Conservation (phyloP, 2,329 filamentous ascomycete species). For the Fusarium stilboides region DNA sequence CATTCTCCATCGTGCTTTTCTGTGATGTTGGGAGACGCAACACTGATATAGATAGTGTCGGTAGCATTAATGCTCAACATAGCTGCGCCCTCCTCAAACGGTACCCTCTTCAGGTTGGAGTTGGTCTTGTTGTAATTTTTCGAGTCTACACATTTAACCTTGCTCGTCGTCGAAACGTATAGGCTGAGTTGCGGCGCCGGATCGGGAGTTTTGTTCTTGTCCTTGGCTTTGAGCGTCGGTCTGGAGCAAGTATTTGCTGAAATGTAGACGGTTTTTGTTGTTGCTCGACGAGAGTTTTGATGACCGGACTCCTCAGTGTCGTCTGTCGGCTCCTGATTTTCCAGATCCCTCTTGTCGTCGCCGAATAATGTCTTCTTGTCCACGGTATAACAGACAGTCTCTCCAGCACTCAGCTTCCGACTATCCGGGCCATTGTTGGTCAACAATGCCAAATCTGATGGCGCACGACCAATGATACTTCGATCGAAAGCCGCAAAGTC, state of each 20-base stretch:
- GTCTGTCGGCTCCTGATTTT: slow-evolving; percentile 29
- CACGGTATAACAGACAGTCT: slow-evolving; percentile 64
- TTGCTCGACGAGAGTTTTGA: slow-evolving; percentile 51
- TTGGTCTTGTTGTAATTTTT: slow-evolving; percentile 40
- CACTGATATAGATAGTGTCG: slow-evolving; percentile 80
- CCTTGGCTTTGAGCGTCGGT: slow-evolving; percentile 64
- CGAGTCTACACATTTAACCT: slow-evolving; percentile 50
- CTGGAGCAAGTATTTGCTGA: slow-evolving; percentile 90
- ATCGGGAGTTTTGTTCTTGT: slow-evolving; percentile 23
- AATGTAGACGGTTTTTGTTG: slow-evolving; percentile 74
- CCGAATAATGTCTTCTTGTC: slow-evolving; percentile 51
- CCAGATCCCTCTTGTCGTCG: slow-evolving; percentile 36
- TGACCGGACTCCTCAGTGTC: slow-evolving; percentile 19
- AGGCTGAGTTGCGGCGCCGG: slow-evolving; percentile 81
- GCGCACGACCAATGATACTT: slow-evolving; percentile 74
- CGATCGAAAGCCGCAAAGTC: slow-evolving; percentile 74
- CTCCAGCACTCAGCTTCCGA: slow-evolving; percentile 74
- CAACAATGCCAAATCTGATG: slow-evolving; percentile 64
- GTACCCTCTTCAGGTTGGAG: slow-evolving; percentile 51
- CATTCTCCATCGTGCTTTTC: slow-evolving; percentile 75
- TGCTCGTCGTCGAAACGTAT: slow-evolving; percentile 76
- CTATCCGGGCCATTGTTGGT: slow-evolving; percentile 75
- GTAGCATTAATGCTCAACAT: slow-evolving; percentile 74
- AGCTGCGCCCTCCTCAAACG: slow-evolving; percentile 79
- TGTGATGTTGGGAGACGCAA: slow-evolving; percentile 78